Conservation (phyloP, 345 rosid genomes). For the Brassica nigra region DNA sequence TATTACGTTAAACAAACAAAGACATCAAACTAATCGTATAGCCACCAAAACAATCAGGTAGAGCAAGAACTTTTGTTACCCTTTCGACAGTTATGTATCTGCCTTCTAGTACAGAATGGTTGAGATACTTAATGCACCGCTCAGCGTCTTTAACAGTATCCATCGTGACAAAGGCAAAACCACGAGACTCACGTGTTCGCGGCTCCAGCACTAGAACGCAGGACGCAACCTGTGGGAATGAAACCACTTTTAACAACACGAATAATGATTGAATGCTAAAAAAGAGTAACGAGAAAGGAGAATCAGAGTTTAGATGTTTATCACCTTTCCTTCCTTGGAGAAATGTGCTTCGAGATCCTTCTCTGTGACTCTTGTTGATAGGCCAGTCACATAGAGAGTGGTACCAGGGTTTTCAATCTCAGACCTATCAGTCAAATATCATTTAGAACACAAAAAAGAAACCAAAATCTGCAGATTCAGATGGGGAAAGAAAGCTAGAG, state of each 20-base stretch:
- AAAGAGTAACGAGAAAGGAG: not conserved
- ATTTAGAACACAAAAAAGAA: constrained; percentile 4
- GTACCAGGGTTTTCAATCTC: constrained; percentile 66
- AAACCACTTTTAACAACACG: not conserved
- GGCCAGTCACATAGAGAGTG: constrained; percentile 91
- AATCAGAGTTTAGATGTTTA: not conserved
- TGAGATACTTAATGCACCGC: constrained; percentile 89
- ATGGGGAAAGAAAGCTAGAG: constrained; percentile 6
- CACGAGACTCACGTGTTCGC: constrained; percentile 88
- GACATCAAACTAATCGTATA: constrained; percentile 34
- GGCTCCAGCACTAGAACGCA: constrained; percentile 97
- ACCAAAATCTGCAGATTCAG: not conserved
- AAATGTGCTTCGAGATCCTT: constrained; percentile 91
- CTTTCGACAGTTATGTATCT: constrained; percentile 95
- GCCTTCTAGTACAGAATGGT: constrained; percentile 95
- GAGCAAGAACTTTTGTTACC: constrained; percentile 56
- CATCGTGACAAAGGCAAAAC: constrained; percentile 97
- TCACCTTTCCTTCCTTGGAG: constrained; percentile 97
- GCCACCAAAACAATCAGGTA: constrained; percentile 18
- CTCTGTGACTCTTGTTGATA: constrained; percentile 88
- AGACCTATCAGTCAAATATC: constrained; percentile 42
- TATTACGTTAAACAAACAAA: constrained; percentile 53
- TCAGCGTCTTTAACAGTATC: constrained; percentile 73
- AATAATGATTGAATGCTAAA: constrained; percentile 1
- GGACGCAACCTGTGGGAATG: constrained; percentile 64